Conservation (phyloP, 2,329 filamentous ascomycete genomes). For the Botrytis cinerea region DNA sequence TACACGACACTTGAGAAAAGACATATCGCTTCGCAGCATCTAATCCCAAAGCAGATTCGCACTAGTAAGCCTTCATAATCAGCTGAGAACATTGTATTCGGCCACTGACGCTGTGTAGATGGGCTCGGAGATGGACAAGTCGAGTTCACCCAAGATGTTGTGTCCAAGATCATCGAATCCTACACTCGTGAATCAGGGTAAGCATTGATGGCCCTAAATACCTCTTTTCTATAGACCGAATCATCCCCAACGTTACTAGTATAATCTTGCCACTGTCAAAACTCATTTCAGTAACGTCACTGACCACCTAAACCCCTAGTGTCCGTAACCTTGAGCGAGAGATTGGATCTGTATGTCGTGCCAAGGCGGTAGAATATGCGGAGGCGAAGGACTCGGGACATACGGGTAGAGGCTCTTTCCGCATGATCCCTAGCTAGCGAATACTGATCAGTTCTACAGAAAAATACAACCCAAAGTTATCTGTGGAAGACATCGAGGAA, state of each 20-base stretch:
- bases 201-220: slow-evolving; percentile 13
- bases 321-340: slow-evolving; percentile 96
- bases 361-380: slow-evolving; percentile 92
- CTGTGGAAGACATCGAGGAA: slow-evolving; percentile 78
- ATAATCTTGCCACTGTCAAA: not conserved
- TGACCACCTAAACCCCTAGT: slow-evolving; percentile 48
- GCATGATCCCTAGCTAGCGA: not conserved
- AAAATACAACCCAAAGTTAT: slow-evolving; percentile 73
- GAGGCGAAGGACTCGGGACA: slow-evolving; percentile 76
- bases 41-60: slow-evolving; percentile 94
- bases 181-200: slow-evolving; percentile 83
- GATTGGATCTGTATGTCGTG: slow-evolving; percentile 89
- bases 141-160: slow-evolving; percentile 74
- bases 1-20: slow-evolving; percentile 98
- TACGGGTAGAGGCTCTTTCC: slow-evolving; percentile 41
- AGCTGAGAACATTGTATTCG: slow-evolving; percentile 21
- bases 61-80: slow-evolving; percentile 53
- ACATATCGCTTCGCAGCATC: slow-evolving; percentile 87
- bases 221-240: not conserved
- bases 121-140: slow-evolving; percentile 78
- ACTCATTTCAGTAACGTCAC: slow-evolving; percentile 12
- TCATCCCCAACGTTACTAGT: not conserved
- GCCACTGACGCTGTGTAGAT: slow-evolving; percentile 46
- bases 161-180: slow-evolving; percentile 92
- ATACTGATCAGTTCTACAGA: slow-evolving; percentile 42